Evolutionary conservation across 306 rosid genomes (phyloP), one percentile per base, ranked within the genome.

Genomic region (Luffa acutangula): DNA sequence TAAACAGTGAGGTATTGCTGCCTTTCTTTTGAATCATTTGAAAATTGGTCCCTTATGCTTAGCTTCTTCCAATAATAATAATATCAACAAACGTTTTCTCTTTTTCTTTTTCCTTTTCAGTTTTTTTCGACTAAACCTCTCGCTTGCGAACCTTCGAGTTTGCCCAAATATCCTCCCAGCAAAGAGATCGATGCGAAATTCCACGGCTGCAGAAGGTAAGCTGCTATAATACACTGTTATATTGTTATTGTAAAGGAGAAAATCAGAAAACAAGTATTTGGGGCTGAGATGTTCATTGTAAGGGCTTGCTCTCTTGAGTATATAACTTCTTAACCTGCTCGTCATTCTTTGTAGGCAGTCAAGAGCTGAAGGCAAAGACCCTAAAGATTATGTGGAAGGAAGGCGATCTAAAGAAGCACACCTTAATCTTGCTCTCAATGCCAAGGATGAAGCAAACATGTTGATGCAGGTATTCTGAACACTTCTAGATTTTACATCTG

Each of bases 131-230:
- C 81, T 77, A 85, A 87, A 76, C 97, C 98, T 66, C 85, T 83
- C 79, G 88, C 98, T 51, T 94, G 98, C 58, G 91, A 92, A 82
- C 93, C 97, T 74, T 91, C 97, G 82, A 89, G 86, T 80, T 86
- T 94, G 80, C 98, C 97, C 51, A 92, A 87, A 83, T 94, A 91
- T 86, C 97, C 95, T 76, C 97, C 97, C 39, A 88, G 95, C 88
- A 94, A 94, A 88, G 98, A 94, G 88, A 94, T 94, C 39, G 95
- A 94, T 85, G 87, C 87, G 41, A 94, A 91, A 82, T 78, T 92
- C 82, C 88, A 85, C 81, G 90, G 83, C 84, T 84, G 84, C 60
- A 87, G 90, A 89, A 90, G 97, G 98, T 94, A 92, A 34, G 15
- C 1, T 60, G 45, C 59, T 33, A 62, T 13, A 33, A 1, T 25